Conservation (phyloP, 352 stramenopile species). For the Pythium phragmitis region DNA sequence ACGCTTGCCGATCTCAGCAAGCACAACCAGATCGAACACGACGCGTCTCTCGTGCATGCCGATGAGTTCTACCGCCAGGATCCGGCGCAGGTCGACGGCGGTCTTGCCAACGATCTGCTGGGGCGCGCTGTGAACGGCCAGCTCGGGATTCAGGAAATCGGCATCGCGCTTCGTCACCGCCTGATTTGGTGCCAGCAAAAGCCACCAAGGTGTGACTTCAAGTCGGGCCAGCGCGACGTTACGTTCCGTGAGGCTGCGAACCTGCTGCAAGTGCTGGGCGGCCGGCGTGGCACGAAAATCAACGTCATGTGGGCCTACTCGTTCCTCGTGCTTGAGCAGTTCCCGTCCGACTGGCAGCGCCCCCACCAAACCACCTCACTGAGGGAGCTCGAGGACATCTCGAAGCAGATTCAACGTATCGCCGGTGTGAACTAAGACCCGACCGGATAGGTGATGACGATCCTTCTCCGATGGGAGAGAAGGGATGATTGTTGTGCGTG, state of each 20-base stretch:
- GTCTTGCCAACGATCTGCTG: slow-evolving; percentile 35
- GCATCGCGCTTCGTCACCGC: slow-evolving; percentile 2
- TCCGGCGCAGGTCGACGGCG: slow-evolving; percentile 29
- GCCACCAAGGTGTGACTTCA: slow-evolving; percentile 8
- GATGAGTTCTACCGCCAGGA: slow-evolving; percentile 37
- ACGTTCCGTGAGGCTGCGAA: slow-evolving; percentile 10
- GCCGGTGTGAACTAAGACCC: slow-evolving; percentile 6
- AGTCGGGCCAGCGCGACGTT: not conserved
- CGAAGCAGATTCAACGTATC: slow-evolving; percentile 19
- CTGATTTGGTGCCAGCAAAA: slow-evolving; percentile 14
- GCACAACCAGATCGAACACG: slow-evolving; percentile 52
- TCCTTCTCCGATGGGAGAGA: too few species aligned
- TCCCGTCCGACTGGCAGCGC: slow-evolving; percentile 14
- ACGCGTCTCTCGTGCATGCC: slow-evolving; percentile 19
- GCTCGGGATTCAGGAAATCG: slow-evolving; percentile 13
- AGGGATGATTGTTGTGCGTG: too few species aligned
- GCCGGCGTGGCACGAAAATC: slow-evolving; percentile 12
- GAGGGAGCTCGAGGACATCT: slow-evolving; percentile 12
- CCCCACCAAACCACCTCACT: slow-evolving; percentile 4
- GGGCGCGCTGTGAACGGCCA: slow-evolving; percentile 8
- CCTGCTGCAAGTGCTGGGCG: slow-evolving; percentile 9
- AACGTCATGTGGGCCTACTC: slow-evolving; percentile 12
- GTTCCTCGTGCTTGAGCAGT: slow-evolving; percentile 20
- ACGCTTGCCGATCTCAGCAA: slow-evolving; percentile 39
- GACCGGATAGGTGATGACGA: too few species aligned